phyloP scores from a whole-genome alignment of 108 stramenopile species.

The Cylindrotheca fusiformis region DNA sequence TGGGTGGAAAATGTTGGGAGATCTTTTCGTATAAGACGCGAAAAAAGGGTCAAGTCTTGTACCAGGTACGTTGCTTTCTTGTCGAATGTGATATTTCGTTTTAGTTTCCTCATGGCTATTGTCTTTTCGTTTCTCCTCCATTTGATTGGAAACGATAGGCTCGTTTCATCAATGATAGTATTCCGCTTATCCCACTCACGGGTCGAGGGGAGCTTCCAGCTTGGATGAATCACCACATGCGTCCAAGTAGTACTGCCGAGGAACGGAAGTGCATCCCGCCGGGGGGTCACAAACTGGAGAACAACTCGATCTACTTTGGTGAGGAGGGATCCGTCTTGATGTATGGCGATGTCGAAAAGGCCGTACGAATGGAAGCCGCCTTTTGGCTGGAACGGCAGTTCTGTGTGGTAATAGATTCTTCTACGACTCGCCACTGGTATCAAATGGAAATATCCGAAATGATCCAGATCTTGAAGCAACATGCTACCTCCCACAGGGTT shows the following conservation, averaged over 20 bases:
- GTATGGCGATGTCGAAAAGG: slow-evolving; percentile 24
- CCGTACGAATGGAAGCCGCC: slow-evolving; percentile 44
- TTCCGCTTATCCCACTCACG: slow-evolving; percentile 3
- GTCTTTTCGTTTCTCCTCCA: too few species aligned
- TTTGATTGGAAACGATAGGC: too few species aligned
- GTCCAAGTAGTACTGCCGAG: slow-evolving; percentile 21
- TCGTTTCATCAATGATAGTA: slow-evolving; percentile 4
- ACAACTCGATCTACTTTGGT: background rate
- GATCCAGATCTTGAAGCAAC: too few species aligned
- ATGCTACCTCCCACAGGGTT: too few species aligned
- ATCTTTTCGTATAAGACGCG: too few species aligned
- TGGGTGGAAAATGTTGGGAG: too few species aligned
- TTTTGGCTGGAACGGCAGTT: slow-evolving; percentile 47
- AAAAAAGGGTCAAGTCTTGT: too few species aligned
- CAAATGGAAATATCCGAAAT: slow-evolving; percentile 15
- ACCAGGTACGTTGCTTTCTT: too few species aligned
- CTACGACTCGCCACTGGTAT: slow-evolving; percentile 27
- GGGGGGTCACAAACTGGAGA: slow-evolving; percentile 2
- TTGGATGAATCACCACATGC: slow-evolving; percentile 30
- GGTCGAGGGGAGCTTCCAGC: slow-evolving; percentile 28
- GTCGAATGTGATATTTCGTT: too few species aligned
- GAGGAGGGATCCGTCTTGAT: slow-evolving; percentile 9
- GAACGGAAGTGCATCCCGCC: slow-evolving; percentile 36
- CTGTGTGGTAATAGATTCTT: slow-evolving; percentile 7
- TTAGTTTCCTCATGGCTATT: too few species aligned